These are phyloP conservation scores for Aspergillus mulundensis DNA, from an alignment of 495 filamentous ascomycete genomes.

Conservation along the genomic window DNA sequence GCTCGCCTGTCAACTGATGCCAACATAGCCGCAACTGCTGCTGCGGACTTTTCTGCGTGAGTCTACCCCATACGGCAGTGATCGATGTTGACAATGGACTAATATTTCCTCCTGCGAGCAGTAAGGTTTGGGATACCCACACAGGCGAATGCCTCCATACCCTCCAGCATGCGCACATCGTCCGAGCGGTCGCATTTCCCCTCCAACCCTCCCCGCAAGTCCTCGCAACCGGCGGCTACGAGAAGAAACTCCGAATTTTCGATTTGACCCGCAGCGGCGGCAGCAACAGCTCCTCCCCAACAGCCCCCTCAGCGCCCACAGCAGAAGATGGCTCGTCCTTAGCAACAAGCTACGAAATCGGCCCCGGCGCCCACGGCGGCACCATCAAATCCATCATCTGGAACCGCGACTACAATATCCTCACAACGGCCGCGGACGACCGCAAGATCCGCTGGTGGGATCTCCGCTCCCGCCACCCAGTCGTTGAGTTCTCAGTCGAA, in stretches of 20 bases:
- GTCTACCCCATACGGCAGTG: constrained; percentile 21
- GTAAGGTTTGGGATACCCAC: constrained; percentile 95
- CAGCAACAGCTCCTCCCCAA: constrained; percentile 39
- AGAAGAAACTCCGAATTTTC: constrained; percentile 95
- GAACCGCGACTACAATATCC: constrained; percentile 77
- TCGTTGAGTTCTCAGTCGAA: constrained; percentile 68
- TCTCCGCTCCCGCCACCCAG: constrained; percentile 64
- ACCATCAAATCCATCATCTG: constrained; percentile 94
- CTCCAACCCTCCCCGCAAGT: constrained; percentile 66
- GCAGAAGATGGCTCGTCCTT: constrained; percentile 28
- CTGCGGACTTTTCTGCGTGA: constrained; percentile 93
- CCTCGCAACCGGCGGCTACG: constrained; percentile 87
- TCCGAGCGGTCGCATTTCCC: constrained; percentile 88
- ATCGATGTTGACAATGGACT: not conserved
- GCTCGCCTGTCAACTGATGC: constrained; percentile 86
- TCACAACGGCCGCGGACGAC: constrained; percentile 87
- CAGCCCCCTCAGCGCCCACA: constrained; percentile 21
- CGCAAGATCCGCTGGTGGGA: constrained; percentile 95
- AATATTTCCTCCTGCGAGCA: constrained; percentile 25
- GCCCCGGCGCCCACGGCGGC: constrained; percentile 71
- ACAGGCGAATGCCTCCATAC: constrained; percentile 87
- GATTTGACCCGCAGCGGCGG: constrained; percentile 59
- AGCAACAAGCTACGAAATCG: constrained; percentile 74
- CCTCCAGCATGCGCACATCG: constrained; percentile 88
- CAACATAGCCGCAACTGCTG: constrained; percentile 81